Conservation (phyloP, 768 basidiomycete species). For the Amanita inopinata region DNA sequence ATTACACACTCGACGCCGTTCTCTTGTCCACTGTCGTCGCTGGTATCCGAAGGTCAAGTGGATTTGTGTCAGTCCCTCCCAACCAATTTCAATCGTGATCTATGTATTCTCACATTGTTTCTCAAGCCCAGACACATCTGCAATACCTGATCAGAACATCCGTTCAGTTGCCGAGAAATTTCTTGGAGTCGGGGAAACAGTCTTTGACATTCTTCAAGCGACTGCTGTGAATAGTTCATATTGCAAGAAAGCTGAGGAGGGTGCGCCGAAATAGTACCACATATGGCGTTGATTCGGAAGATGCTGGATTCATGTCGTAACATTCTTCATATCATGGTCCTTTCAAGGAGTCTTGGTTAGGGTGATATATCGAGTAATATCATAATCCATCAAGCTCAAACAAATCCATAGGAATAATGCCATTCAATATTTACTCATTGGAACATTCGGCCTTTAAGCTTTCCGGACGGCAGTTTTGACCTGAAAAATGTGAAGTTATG, state of each 20-base stretch:
- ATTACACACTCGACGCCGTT: conserved; percentile 78
- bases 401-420: no score
- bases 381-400: no score
- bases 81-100: conserved; percentile 1
- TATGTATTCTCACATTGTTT: conserved; percentile 4
- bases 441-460: no score
- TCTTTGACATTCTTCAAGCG: conserved; percentile 80
- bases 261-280: conserved; percentile 19
- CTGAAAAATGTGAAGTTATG: no score
- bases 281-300: background rate
- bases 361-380: no score
- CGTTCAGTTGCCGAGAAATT: conserved; percentile 74
- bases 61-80: conserved; percentile 66
- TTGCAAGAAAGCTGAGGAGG: conserved; percentile 69
- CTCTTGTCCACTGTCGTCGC: conserved; percentile 85
- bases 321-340: background rate
- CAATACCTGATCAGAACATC: conserved; percentile 69
- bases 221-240: conserved; percentile 81
- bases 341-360: no score
- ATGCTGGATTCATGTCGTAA: background rate
- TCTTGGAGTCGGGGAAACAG: conserved; percentile 76
- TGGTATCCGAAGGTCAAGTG: conserved; percentile 83
- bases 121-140: conserved; percentile 51
- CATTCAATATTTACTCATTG: no score
- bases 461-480: background rate